A percentile compares a stretch with the other conserved stretches of the same genome.
These are phyloP conservation scores for Peterozyma toletana DNA, from an alignment of 805 yeast species.

Conservation along the genomic window DNA sequence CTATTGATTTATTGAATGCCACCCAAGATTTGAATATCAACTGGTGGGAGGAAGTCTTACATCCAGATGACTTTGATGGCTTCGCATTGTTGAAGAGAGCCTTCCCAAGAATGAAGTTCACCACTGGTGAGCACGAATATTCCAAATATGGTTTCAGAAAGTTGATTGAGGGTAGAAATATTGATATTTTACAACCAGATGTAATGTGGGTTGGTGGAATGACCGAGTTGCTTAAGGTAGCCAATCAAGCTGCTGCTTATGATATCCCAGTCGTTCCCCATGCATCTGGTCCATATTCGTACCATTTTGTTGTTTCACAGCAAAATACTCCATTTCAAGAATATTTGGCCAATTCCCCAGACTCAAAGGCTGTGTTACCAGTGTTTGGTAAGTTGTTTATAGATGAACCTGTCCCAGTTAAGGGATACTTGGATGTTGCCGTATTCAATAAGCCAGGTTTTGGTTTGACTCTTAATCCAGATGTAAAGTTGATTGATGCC, in stretches of 20 bases:
- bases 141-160: slow-evolving; percentile 44
- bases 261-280: slow-evolving; percentile 48
- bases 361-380: slow-evolving; percentile 33
- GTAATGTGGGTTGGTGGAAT: slow-evolving; percentile 50
- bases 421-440: slow-evolving; percentile 32
- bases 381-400: slow-evolving; percentile 39
- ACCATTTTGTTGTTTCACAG: slow-evolving; percentile 42
- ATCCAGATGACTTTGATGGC: slow-evolving; percentile 45
- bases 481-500: slow-evolving; percentile 32
- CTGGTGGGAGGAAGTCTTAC: slow-evolving; percentile 46
- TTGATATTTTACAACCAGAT: slow-evolving; percentile 44
- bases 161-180: slow-evolving; percentile 39
- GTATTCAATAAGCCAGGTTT: slow-evolving; percentile 42
- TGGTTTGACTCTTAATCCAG: slow-evolving; percentile 39
- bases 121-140: slow-evolving; percentile 49
- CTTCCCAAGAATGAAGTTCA: slow-evolving; percentile 38
- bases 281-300: slow-evolving; percentile 47
- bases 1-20: slow-evolving; percentile 36
- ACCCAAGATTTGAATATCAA: slow-evolving; percentile 38
- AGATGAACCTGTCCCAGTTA: slow-evolving; percentile 39
- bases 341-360: slow-evolving; percentile 43
- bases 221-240: slow-evolving; percentile 38
- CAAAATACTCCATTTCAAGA: slow-evolving; percentile 47
- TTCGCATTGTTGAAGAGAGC: slow-evolving; percentile 38
- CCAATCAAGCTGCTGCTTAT: slow-evolving; percentile 44